Percentiles rank a stretch among this genome's conserved stretches.
Evolutionary conservation across 1,284 basidiomycete genomes (phyloP).

Genomic region (Exsudoporus floridanus): DNA sequence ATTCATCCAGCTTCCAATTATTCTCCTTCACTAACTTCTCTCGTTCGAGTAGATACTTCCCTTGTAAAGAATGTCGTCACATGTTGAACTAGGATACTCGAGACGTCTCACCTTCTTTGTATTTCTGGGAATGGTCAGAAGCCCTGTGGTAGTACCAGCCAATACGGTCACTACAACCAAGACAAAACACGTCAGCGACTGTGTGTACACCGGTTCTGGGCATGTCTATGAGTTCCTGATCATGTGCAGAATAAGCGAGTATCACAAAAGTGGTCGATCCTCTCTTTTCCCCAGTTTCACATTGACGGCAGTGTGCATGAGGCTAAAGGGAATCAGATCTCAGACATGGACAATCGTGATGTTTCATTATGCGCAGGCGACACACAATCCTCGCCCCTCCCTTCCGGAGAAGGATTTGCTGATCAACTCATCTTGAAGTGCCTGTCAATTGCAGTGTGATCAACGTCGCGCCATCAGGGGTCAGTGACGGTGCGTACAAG

Average conservation of each 20-base stretch:
- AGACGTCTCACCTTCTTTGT: constrained; percentile 73
- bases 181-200: constrained; percentile 76
- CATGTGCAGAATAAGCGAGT: neutral
- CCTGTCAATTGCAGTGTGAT: constrained; percentile 39
- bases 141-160: constrained; percentile 88
- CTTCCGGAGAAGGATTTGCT: constrained; percentile 84
- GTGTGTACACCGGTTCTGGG: constrained; percentile 79
- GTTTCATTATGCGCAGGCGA: constrained; percentile 17
- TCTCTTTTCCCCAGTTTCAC: constrained; percentile 73
- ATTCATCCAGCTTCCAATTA: constrained; percentile 63
- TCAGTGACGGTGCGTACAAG: constrained; percentile 47
- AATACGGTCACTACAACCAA: constrained; percentile 74
- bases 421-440: constrained; percentile 83
- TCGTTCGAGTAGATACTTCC: constrained; percentile 82
- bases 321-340: constrained; percentile 39
- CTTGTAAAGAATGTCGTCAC: constrained; percentile 38
- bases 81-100: neutral
- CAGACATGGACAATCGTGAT: neutral
- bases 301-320: constrained; percentile 78
- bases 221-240: constrained; percentile 1
- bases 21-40: constrained; percentile 81
- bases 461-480: neutral
- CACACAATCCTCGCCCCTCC: constrained; percentile 80
- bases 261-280: constrained; percentile 73
- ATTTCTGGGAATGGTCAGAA: constrained; percentile 76